Percentiles rank a stretch among this genome's conserved stretches.
These are phyloP conservation scores for Penicillium polonicum DNA, from an alignment of 2,329 filamentous ascomycete genomes.

Conservation along the genomic window DNA sequence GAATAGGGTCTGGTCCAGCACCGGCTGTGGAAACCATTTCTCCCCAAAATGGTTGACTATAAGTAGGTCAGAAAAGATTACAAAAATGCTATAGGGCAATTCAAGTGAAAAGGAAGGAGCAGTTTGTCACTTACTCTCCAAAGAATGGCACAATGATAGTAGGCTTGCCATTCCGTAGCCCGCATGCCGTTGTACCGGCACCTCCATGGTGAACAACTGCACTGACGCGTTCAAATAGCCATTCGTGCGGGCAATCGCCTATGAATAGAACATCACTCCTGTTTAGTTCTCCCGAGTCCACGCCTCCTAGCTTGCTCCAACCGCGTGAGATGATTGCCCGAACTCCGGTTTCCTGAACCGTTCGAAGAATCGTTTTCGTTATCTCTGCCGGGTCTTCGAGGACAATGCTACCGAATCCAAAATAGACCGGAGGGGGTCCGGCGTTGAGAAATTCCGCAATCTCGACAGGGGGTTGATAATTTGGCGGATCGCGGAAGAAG, in stretches of 20 bases:
- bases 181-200: conserved; percentile 56
- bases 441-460: conserved; percentile 43
- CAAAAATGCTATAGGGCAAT: background rate
- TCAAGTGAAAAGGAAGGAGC: background rate
- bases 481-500: conserved; percentile 36
- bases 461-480: conserved; percentile 39
- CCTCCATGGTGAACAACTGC: conserved; percentile 58
- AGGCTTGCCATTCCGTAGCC: conserved; percentile 50
- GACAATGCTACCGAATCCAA: conserved; percentile 56
- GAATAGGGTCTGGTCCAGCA: conserved; percentile 50
- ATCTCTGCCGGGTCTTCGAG: conserved; percentile 48
- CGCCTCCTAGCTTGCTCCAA: conserved; percentile 48
- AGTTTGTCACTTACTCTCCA: conserved; percentile 41
- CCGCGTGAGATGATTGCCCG: conserved; percentile 54
- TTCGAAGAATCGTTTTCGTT: conserved; percentile 46
- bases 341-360: conserved; percentile 45
- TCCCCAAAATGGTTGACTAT: conserved; percentile 55
- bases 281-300: conserved; percentile 12
- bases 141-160: conserved; percentile 58
- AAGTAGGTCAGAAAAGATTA: background rate
- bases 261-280: conserved; percentile 47
- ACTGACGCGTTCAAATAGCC: conserved; percentile 55
- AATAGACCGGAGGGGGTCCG: conserved; percentile 52
- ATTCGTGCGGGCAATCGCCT: conserved; percentile 56
- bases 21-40: conserved; percentile 50